phyloP scores from a whole-genome alignment of 306 rosid genomes.

The Rosa chinensis region DNA sequence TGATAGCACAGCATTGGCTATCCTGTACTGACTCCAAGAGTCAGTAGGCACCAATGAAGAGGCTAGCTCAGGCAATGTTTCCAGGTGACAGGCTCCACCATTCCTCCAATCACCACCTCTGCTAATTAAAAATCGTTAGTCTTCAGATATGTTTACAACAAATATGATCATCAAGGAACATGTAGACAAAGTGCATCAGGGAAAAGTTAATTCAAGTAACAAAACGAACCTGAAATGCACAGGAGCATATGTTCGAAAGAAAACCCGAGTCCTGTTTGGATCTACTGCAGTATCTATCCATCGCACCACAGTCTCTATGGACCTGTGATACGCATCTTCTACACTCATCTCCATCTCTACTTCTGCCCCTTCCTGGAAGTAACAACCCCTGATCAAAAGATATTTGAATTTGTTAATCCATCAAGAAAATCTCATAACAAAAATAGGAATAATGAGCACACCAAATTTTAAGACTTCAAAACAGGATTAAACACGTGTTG shows the following conservation, averaged over 20 bases:
- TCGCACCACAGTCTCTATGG: constrained; percentile 56
- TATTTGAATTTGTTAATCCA: constrained; percentile 5
- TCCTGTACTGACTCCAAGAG: constrained; percentile 55
- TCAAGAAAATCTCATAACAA: neutral
- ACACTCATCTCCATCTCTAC: constrained; percentile 66
- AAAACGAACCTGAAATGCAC: constrained; percentile 82
- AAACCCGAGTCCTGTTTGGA: constrained; percentile 63
- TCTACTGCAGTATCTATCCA: constrained; percentile 61
- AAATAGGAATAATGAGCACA: neutral
- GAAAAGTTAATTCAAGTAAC: constrained; percentile 12
- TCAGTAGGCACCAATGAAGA: constrained; percentile 53
- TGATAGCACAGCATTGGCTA: constrained; percentile 54
- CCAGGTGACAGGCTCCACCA: constrained; percentile 83
- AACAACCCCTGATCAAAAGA: constrained; percentile 61
- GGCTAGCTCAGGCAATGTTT: constrained; percentile 78
- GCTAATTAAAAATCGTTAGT: constrained; percentile 28
- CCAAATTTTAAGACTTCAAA: neutral
- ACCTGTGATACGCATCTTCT: constrained; percentile 63
- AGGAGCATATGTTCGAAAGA: constrained; percentile 81
- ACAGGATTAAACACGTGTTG: neutral
- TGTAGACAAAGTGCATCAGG: neutral
- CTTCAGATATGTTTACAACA: neutral
- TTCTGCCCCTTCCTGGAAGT: constrained; percentile 74
- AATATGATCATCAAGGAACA: neutral
- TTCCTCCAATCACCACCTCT: constrained; percentile 86